Evolutionary conservation across 2,329 filamentous ascomycete genomes (phyloP).

Genomic region (Trichoderma polysporum): DNA sequence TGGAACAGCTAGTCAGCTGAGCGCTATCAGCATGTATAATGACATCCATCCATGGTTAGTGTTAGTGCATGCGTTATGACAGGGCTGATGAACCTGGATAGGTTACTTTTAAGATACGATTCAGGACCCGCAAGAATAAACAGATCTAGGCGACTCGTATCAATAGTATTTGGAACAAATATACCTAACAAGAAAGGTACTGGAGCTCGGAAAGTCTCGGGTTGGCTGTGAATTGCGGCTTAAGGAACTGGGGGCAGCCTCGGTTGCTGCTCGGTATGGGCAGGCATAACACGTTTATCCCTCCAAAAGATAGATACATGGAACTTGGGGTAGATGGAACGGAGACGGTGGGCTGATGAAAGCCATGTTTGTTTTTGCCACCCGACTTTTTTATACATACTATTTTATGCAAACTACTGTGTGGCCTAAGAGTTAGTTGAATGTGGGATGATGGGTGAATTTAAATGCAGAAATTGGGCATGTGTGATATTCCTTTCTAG

Average conservation of each 20-base stretch:
- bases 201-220: conserved; percentile 19
- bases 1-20: too few relatives aligned
- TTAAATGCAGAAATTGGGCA: neutral
- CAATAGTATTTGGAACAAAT: neutral
- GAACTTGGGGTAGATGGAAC: neutral
- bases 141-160: neutral
- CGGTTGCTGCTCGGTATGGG: neutral
- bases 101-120: neutral
- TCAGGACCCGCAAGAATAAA: neutral
- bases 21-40: neutral
- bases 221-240: neutral
- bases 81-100: too few relatives aligned
- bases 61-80: neutral
- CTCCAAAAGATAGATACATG: neutral
- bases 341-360: neutral
- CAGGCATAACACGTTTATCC: neutral
- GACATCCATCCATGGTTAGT: too few relatives aligned
- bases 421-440: neutral
- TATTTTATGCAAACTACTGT: neutral
- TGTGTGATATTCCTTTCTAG: neutral
- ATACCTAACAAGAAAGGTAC: neutral
- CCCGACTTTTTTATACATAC: neutral
- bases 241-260: neutral
- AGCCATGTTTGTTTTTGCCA: neutral
- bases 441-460: neutral